A percentile compares a stretch with the other conserved stretches of the same genome.
Evolutionary conservation across 2,329 filamentous ascomycete species (phyloP).

Genomic region (Grosmannia penicillata): DNA sequence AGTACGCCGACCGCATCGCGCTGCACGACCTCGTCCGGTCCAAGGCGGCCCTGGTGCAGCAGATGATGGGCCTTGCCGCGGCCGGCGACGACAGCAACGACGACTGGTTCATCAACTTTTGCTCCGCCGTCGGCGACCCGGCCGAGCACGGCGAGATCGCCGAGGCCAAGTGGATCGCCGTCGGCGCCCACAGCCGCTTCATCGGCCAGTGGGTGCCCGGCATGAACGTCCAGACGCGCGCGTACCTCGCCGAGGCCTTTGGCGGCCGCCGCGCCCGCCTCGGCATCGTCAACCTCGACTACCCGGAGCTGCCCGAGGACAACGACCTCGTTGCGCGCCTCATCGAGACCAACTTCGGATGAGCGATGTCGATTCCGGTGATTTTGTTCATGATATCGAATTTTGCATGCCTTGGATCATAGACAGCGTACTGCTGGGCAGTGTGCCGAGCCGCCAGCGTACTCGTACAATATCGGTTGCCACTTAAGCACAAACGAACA

Average conservation of each 20-base stretch:
- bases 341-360: slow-evolving; percentile 23
- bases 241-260: slow-evolving; percentile 15
- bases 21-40: slow-evolving; percentile 22
- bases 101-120: slow-evolving; percentile 21
- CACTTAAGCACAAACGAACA: too few relatives aligned
- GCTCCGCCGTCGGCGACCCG: slow-evolving; percentile 24
- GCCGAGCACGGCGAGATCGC: slow-evolving; percentile 21
- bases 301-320: slow-evolving; percentile 18
- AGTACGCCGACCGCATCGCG: slow-evolving; percentile 20
- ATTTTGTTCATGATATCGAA: background rate
- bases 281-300: slow-evolving; percentile 16
- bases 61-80: slow-evolving; percentile 21
- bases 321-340: slow-evolving; percentile 23
- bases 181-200: slow-evolving; percentile 25
- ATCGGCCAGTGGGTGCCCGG: slow-evolving; percentile 25
- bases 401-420: too few relatives aligned
- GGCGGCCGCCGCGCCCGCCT: slow-evolving; percentile 14
- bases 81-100: slow-evolving; percentile 5
- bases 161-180: slow-evolving; percentile 26
- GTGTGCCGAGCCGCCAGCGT: background rate
- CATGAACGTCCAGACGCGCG: slow-evolving; percentile 24
- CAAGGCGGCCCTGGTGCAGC: slow-evolving; percentile 23
- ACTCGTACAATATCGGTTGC: too few relatives aligned
- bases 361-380: background rate
- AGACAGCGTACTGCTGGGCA: background rate